These are phyloP conservation scores for Laetiporus sulphureus DNA, from an alignment of 1,284 basidiomycete genomes.

Conservation along the genomic window DNA sequence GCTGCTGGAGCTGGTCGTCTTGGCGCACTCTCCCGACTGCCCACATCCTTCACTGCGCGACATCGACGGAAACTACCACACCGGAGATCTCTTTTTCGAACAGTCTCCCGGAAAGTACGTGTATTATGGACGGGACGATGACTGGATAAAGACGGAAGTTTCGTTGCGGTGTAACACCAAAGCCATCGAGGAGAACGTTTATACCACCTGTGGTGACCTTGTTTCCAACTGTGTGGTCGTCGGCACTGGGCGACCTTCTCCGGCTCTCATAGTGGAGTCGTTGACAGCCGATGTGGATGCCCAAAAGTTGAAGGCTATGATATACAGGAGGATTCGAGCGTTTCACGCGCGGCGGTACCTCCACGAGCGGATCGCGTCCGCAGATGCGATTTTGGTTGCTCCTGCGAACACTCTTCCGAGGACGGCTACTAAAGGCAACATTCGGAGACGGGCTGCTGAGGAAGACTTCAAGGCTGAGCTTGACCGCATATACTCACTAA, in stretches of 20 bases:
- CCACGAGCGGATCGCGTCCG: slow-evolving; percentile 55
- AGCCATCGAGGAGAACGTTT: slow-evolving; percentile 67
- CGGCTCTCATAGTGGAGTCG: slow-evolving; percentile 62
- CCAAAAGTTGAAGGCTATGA: slow-evolving; percentile 51
- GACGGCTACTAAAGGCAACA: slow-evolving; percentile 65
- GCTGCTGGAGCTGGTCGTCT: slow-evolving; percentile 59
- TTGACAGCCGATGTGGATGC: slow-evolving; percentile 36
- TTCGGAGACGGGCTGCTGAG: slow-evolving; percentile 58
- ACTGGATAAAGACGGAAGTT: slow-evolving; percentile 75
- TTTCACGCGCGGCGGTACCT: slow-evolving; percentile 62
- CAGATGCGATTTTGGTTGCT: slow-evolving; percentile 51
- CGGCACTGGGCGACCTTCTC: slow-evolving; percentile 57
- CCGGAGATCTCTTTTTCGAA: slow-evolving; percentile 67
- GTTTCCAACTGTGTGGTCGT: slow-evolving; percentile 60
- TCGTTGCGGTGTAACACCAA: slow-evolving; percentile 69
- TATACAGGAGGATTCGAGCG: slow-evolving; percentile 55
- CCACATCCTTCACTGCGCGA: slow-evolving; percentile 52
- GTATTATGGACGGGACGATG: slow-evolving; percentile 64
- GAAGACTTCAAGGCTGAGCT: slow-evolving; percentile 43
- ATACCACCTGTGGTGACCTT: slow-evolving; percentile 44
- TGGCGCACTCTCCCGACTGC: slow-evolving; percentile 57
- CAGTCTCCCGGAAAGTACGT: slow-evolving; percentile 45
- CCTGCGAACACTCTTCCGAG: slow-evolving; percentile 48
- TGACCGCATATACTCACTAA: slow-evolving; percentile 41
- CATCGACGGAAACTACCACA: slow-evolving; percentile 62